Evolutionary conservation across 169 alveolate species (phyloP), one percentile per base, ranked within the genome.

Genomic region (Plasmodium reichenowi): DNA sequence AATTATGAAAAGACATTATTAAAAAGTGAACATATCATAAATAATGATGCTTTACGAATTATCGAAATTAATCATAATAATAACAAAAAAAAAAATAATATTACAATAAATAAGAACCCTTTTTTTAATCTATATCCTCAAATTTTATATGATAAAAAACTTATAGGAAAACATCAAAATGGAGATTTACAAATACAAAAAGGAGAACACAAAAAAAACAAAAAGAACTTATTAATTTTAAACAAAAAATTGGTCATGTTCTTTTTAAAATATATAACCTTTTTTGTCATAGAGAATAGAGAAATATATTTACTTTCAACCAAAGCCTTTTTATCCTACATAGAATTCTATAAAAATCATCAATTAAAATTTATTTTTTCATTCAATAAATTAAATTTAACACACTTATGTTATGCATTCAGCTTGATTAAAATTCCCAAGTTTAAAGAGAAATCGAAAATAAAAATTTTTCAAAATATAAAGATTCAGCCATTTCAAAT

Each of bases 331-430:
- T 24, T 78, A 24, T 78, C 89, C 0, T 78, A 78, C 15, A 78
- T 78, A 3, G 89, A 78, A 32, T 78, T 78, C 52, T 78, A 78
- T 43, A 78, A 52, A 78, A 78, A 78, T 45, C 89, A 78, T 24
- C 89, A 78, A 26, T 43, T 78, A 59, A 78, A 56, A 48, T 78
- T 78, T 29, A 66, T 78, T 71, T 78, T 78, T 32, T 60, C 89
- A 20, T 78, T 78, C 43, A 68, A 54, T 73, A 78, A 78, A 43
- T 38, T 78, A 54, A 78, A 78, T 50, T 58, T 78, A 20, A 3
- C 71, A 24, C 89, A 78, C 29, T 43, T 78, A 59, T 78, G 89
- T 38, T 29, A 78, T 47, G 45, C 89, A 15, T 78, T 78, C 54
- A 71, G 78, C 7, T 50, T 78, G 48, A 70, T 78, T 15, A 78